Percentiles rank a stretch among this genome's conserved stretches.
phyloP scores from a whole-genome alignment of 2,329 filamentous ascomycete genomes.

The Colletotrichum caudatum region DNA sequence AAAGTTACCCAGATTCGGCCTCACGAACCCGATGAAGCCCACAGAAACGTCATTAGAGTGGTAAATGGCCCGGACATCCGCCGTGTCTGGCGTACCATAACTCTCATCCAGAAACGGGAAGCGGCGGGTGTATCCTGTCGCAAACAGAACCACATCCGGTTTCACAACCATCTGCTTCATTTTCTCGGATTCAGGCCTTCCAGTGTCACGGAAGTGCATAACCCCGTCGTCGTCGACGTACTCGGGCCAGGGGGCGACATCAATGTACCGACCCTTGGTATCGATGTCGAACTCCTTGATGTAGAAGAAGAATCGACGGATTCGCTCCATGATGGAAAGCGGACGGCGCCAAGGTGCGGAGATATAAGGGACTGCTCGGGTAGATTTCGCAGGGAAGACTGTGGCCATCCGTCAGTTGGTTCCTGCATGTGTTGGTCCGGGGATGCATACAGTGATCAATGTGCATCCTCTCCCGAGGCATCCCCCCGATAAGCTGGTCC shows the following conservation, averaged over 20 bases:
- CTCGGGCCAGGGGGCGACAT: slow-evolving; percentile 53
- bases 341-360: slow-evolving; percentile 50
- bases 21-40: slow-evolving; percentile 61
- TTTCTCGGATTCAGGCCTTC: slow-evolving; percentile 47
- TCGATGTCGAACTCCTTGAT: slow-evolving; percentile 44
- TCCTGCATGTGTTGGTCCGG: neutral
- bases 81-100: slow-evolving; percentile 58
- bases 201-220: slow-evolving; percentile 49
- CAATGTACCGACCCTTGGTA: slow-evolving; percentile 47
- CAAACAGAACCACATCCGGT: slow-evolving; percentile 53
- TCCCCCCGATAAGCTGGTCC: slow-evolving; percentile 62
- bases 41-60: slow-evolving; percentile 53
- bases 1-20: slow-evolving; percentile 55
- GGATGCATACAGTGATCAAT: slow-evolving; percentile 34
- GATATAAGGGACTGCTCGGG: slow-evolving; percentile 51
- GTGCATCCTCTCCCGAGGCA: slow-evolving; percentile 46
- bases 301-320: slow-evolving; percentile 52
- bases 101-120: slow-evolving; percentile 50
- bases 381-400: slow-evolving; percentile 53
- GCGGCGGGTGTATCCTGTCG: slow-evolving; percentile 51
- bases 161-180: slow-evolving; percentile 48
- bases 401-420: neutral
- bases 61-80: slow-evolving; percentile 66
- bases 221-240: slow-evolving; percentile 49
- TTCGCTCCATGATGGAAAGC: slow-evolving; percentile 43